phyloP scores from a whole-genome alignment of 352 stramenopile species.

The Globisporangium parvum region DNA sequence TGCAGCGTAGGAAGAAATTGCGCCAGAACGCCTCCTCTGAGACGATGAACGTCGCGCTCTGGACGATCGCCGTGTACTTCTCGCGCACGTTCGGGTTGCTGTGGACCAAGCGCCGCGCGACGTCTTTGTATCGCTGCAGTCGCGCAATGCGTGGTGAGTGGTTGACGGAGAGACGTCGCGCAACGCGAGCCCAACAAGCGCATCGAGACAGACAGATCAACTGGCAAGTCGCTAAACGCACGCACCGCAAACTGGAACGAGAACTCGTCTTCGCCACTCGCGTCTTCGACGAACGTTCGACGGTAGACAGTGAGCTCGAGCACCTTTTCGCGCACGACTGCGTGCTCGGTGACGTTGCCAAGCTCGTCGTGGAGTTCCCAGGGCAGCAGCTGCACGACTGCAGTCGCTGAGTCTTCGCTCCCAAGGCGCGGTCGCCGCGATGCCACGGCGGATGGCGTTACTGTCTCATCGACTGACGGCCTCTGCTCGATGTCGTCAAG shows the following conservation, averaged over 20 bases:
- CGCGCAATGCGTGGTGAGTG: background rate
- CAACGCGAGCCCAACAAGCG: too few relatives aligned
- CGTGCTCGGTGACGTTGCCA: constrained; percentile 29
- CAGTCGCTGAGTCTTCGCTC: constrained; percentile 10
- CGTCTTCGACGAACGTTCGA: constrained; percentile 53
- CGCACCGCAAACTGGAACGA: constrained; percentile 42
- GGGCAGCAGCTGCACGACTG: constrained; percentile 23
- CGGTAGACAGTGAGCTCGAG: constrained; percentile 58
- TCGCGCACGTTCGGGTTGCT: constrained; percentile 59
- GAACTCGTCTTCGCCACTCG: constrained; percentile 54
- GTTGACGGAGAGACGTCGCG: too few relatives aligned
- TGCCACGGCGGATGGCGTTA: background rate
- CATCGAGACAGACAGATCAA: background rate
- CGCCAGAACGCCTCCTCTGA: constrained; percentile 58
- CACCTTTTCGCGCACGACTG: constrained; percentile 40
- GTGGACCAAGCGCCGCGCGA: constrained; percentile 40
- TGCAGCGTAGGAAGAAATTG: constrained; percentile 71
- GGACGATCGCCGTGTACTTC: constrained; percentile 42
- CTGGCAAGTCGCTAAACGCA: background rate
- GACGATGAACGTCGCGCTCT: constrained; percentile 28
- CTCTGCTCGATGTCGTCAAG: constrained; percentile 5
- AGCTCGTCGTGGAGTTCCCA: constrained; percentile 39
- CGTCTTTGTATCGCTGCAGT: constrained; percentile 31
- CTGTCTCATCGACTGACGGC: background rate
- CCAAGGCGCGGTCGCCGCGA: constrained; percentile 3